Evolutionary conservation across 345 rosid genomes (phyloP), one percentile per base, ranked within the genome.

Genomic region (Fremontodendron californicum): DNA sequence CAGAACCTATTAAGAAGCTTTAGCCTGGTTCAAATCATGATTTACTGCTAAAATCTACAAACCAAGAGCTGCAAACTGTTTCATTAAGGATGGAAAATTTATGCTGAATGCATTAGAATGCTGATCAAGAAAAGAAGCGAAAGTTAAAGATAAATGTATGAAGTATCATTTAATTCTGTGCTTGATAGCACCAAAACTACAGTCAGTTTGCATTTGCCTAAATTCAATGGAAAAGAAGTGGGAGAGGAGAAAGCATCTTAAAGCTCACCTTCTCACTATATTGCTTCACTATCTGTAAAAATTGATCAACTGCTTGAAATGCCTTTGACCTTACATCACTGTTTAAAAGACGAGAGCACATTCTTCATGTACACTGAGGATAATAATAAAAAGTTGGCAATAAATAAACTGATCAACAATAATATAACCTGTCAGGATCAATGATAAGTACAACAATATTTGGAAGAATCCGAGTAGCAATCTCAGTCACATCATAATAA

Each of bases 251-350:
- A 75, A 25, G 19, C 76, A 79, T 67, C 66, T 54, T 27, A 64
- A 65, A 39, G 55, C 75, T 40, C 71, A 95, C 99, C 94, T 92
- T 93, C 65, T 95, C 96, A 61, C 92, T 82, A 76, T 86, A 82
- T 70, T 94, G 97, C 86, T 88, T 96, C 84, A 90, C 82, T 86
- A 93, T 87, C 88, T 88, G 93, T 86, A 96, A 79, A 84, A 96
- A 96, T 58, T 96, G 97, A 46, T 96, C 98, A 71, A 91, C 92
- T 64, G 98, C 97, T 81, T 96, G 92, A 87, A 96, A 96, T 78
- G 99, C 92, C 87, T 96, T 96, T 23, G 92, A 74, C 73, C 97
- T 92, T 78, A 96, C 97, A 84, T 96, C 99, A 81, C 99, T 96
- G 86, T 86, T 77, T 77, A 71, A 71, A 48, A 79, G 39, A 85